phyloP scores from a whole-genome alignment of 2,329 filamentous ascomycete genomes.

The Paramyrothecium sp. region DNA sequence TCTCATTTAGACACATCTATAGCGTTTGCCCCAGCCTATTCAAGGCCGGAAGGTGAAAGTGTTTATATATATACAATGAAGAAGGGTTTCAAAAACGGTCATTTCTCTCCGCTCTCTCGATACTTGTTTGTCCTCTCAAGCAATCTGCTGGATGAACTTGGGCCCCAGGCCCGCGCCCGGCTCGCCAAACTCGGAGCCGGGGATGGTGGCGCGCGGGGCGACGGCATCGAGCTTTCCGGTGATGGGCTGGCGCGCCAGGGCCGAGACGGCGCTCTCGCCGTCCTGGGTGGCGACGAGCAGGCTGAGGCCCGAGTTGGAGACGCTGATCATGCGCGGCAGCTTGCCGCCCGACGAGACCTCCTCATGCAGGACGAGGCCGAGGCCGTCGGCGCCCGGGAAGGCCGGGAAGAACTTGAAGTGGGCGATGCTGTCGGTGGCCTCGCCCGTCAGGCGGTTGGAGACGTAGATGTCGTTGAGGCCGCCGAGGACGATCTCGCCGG shows the following conservation, averaged over 20 bases:
- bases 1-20: too few species aligned
- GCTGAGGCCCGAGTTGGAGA: conserved; percentile 29
- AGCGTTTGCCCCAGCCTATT: not conserved
- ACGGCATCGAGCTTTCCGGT: conserved; percentile 25
- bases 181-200: conserved; percentile 23
- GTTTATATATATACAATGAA: not conserved
- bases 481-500: conserved; percentile 43
- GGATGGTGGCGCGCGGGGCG: conserved; percentile 22
- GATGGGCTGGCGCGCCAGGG: conserved; percentile 27
- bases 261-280: conserved; percentile 37
- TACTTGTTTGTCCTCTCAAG: not conserved
- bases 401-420: conserved; percentile 37
- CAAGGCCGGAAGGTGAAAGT: not conserved
- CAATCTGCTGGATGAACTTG: conserved; percentile 30
- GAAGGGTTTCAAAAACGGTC: not conserved
- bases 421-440: conserved; percentile 43
- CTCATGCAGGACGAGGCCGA: conserved; percentile 27
- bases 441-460: conserved; percentile 48
- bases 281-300: conserved; percentile 48
- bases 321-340: conserved; percentile 46
- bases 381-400: conserved; percentile 18
- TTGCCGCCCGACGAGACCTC: conserved; percentile 31
- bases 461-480: conserved; percentile 46
- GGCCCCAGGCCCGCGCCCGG: conserved; percentile 20
- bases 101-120: not conserved